Conservation (phyloP, 2,329 filamentous ascomycete genomes). For the Exutisphaerella laricina region DNA sequence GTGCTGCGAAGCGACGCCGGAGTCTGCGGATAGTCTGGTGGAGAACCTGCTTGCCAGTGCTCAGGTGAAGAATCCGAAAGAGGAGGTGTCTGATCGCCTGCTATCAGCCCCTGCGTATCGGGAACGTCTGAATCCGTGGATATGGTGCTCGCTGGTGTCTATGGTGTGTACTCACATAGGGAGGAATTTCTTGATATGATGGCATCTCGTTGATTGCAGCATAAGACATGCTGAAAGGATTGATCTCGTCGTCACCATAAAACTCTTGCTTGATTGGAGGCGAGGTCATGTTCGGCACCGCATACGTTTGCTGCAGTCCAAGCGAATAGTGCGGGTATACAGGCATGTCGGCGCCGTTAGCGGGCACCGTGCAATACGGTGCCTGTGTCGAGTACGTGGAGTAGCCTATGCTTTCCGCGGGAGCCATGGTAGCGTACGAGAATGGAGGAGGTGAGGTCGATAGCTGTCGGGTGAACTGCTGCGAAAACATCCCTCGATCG, state of each 20-base stretch:
- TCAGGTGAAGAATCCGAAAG: slow-evolving; percentile 66
- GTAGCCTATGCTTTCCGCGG: slow-evolving; percentile 57
- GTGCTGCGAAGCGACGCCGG: slow-evolving; percentile 69
- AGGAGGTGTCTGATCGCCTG: slow-evolving; percentile 64
- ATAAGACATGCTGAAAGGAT: slow-evolving; percentile 64
- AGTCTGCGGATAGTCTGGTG: slow-evolving; percentile 49
- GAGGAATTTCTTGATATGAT: slow-evolving; percentile 62
- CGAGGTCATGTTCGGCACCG: slow-evolving; percentile 37
- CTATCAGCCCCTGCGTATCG: slow-evolving; percentile 27
- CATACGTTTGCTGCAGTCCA: slow-evolving; percentile 39
- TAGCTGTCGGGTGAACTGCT: slow-evolving; percentile 61
- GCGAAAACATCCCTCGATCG: slow-evolving; percentile 59
- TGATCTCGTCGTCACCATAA: slow-evolving; percentile 55
- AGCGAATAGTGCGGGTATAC: slow-evolving; percentile 51
- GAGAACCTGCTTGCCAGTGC: slow-evolving; percentile 49
- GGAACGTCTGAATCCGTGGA: slow-evolving; percentile 17
- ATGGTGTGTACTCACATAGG: slow-evolving; percentile 56
- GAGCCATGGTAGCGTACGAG: slow-evolving; percentile 60
- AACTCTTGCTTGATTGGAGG: slow-evolving; percentile 61
- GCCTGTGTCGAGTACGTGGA: slow-evolving; percentile 21
- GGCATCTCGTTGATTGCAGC: slow-evolving; percentile 46
- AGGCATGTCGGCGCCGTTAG: slow-evolving; percentile 44
- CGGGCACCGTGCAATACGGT: slow-evolving; percentile 13
- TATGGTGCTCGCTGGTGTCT: slow-evolving; percentile 17
- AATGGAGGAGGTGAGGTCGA: slow-evolving; percentile 68